These are phyloP conservation scores for Quercus lobata DNA, from an alignment of 331 rosid genomes.

Conservation along the genomic window DNA sequence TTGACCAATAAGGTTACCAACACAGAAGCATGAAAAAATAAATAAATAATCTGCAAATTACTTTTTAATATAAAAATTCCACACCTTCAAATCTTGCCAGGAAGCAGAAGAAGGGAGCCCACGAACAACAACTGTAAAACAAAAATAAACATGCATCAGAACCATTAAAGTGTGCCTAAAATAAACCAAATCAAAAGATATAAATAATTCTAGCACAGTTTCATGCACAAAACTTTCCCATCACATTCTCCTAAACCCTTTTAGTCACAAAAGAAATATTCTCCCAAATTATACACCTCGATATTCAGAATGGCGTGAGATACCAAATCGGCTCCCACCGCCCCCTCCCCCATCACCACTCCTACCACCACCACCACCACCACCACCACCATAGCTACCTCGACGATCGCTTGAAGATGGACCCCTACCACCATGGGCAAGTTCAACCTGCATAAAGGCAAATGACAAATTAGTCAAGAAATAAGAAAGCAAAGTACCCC, in stretches of 20 bases:
- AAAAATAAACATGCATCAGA: conserved; percentile 11
- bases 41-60: neutral
- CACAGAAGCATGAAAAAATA: neutral
- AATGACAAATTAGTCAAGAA: neutral
- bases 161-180: neutral
- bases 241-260: neutral
- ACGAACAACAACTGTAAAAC: conserved; percentile 75
- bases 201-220: neutral
- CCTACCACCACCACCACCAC: neutral
- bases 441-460: conserved; percentile 73
- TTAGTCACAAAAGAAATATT: neutral
- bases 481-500: neutral
- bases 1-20: neutral
- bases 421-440: conserved; percentile 99
- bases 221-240: too few species aligned
- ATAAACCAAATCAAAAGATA: neutral
- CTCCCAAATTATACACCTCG: conserved; percentile 50
- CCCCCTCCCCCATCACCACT: conserved; percentile 41
- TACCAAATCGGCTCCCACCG: conserved; percentile 71
- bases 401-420: conserved; percentile 94
- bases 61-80: neutral
- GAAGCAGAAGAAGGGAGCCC: conserved; percentile 99
- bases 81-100: conserved; percentile 99
- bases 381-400: conserved; percentile 58
- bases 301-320: conserved; percentile 93